Evolutionary conservation across 169 alveolate species (phyloP).

Genomic region (Perkinsus olseni): DNA sequence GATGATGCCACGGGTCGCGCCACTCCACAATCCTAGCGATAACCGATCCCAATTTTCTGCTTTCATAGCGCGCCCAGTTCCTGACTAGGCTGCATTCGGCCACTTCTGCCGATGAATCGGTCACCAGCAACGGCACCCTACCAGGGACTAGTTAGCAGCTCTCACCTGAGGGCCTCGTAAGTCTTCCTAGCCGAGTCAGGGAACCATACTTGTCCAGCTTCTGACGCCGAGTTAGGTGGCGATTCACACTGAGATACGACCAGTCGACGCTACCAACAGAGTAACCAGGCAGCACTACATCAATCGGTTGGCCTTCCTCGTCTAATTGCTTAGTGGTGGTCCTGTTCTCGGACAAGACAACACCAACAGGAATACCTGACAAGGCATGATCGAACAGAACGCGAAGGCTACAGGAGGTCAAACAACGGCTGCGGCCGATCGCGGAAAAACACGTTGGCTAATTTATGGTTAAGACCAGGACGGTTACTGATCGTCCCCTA

Average conservation of each 20-base stretch:
- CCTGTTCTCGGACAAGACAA: conserved; percentile 28
- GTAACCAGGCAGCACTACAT: not conserved
- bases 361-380: conserved; percentile 25
- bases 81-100: too few species aligned
- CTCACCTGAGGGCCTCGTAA: conserved; percentile 22
- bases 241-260: conserved; percentile 22
- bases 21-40: too few species aligned
- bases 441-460: too few species aligned
- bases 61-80: too few species aligned
- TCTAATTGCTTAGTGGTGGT: not conserved
- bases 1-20: too few species aligned
- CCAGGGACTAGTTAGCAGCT: not conserved
- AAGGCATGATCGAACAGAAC: not conserved
- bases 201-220: conserved; percentile 34
- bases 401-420: too few species aligned
- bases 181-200: conserved; percentile 38
- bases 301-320: not conserved
- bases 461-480: too few species aligned
- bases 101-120: too few species aligned
- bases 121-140: too few species aligned
- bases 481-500: too few species aligned
- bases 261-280: conserved; percentile 14
- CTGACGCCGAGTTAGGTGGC: conserved; percentile 20
- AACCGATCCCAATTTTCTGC: too few species aligned
- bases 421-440: too few species aligned